Base-by-base conservation (phyloP, 2,329 filamentous ascomycete genomes). In the Aureobasidium melanogenum region DNA sequence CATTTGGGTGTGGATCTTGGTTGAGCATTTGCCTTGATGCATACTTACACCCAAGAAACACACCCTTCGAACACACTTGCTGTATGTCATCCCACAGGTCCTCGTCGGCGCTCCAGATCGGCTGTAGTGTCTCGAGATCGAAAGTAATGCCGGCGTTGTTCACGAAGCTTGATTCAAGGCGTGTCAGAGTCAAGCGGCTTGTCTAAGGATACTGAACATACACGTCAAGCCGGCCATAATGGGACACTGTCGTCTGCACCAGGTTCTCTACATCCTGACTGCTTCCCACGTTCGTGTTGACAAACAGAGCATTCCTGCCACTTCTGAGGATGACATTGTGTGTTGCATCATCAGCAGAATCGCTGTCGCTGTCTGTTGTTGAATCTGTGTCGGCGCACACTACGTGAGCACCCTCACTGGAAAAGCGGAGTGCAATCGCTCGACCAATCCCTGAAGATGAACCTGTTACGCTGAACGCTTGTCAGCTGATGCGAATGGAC, bases 11-110 rank as follows among this genome's bases (percentile, higher is more conserved):
- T 12, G 63, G 66, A 30, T 72, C 67, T 65, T 76, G 74, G 48
- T 66, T 64, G 47, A 75, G 62, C 68, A 77, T 74, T 56, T 76
- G 73, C 3, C 64, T 44, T 7, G 72, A 65, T 2, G 67, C 73
- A 62, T 73, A 75, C 57, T 75, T 76, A 60, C 69, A 73, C 7
- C 74, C 70, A 14, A 76, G 67, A 60, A 76, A 76, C 6, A 75
- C 69, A 8, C 71, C 70, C 51, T 72, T 72, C 19, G 69, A 66
- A 64, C 75, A 76, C 51, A 76, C 69, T 5, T 66, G 64, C 67
- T 75, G 69, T 15, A 71, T 71, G 14, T 68, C 66, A 62, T 76
- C 74, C 63, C 69, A 75, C 46, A 72, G 66, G 15, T 62, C 64
- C 59, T 74, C 72, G 26, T 72, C 68, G 48, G 73, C 69, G 10